phyloP scores from a whole-genome alignment of 2,329 filamentous ascomycete species.

The Ascochyta koolunga region DNA sequence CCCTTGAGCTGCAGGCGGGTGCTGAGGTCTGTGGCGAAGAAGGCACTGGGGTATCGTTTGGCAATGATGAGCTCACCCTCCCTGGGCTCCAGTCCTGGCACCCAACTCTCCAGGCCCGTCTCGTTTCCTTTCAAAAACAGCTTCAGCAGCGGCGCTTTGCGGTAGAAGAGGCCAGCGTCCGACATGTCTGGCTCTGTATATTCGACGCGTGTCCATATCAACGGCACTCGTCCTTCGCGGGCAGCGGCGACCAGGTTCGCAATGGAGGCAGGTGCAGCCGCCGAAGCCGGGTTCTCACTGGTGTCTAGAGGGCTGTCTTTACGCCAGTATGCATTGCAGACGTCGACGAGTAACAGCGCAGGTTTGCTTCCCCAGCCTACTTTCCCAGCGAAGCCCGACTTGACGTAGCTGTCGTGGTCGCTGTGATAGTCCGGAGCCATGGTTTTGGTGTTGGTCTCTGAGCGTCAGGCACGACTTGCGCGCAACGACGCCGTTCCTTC shows the following conservation, averaged over 20 bases:
- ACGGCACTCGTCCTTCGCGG: slow-evolving; percentile 46
- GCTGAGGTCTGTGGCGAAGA: slow-evolving; percentile 55
- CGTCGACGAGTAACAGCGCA: slow-evolving; percentile 55
- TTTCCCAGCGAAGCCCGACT: slow-evolving; percentile 49
- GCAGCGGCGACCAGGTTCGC: slow-evolving; percentile 50
- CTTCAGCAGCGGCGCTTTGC: slow-evolving; percentile 51
- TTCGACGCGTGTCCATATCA: slow-evolving; percentile 55
- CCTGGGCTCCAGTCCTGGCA: slow-evolving; percentile 49
- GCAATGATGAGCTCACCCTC: slow-evolving; percentile 45
- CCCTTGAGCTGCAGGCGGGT: slow-evolving; percentile 48
- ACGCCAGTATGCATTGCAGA: slow-evolving; percentile 56
- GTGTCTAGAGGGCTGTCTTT: slow-evolving; percentile 52
- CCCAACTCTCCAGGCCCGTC: slow-evolving; percentile 49
- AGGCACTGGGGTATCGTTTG: slow-evolving; percentile 55
- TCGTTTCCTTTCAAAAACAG: slow-evolving; percentile 52
- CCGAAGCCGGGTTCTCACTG: slow-evolving; percentile 46
- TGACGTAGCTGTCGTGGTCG: slow-evolving; percentile 32
- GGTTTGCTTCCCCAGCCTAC: slow-evolving; percentile 55
- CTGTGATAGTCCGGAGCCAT: slow-evolving; percentile 28
- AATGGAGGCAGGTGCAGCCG: slow-evolving; percentile 48
- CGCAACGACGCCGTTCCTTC: slow-evolving; percentile 10
- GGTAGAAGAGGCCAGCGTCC: slow-evolving; percentile 54
- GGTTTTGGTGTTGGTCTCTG: slow-evolving; percentile 17
- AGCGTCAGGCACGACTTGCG: slow-evolving; percentile 14
- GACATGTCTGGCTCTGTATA: slow-evolving; percentile 53